phyloP scores from a whole-genome alignment of 768 basidiomycete genomes.

The Naganishia friedmannii region DNA sequence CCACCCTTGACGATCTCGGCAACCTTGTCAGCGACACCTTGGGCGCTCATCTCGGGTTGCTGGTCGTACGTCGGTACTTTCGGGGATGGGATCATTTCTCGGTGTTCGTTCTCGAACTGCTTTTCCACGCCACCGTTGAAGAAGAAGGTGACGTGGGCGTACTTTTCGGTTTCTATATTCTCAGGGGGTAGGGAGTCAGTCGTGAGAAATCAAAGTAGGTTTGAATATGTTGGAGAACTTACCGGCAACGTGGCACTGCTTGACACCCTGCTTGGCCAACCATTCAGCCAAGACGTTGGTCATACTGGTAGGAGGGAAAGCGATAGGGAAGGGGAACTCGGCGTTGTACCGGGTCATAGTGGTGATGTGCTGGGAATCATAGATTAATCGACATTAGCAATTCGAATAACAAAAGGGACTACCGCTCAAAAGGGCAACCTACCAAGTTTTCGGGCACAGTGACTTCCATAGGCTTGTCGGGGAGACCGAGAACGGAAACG shows the following conservation, averaged over 20 bases:
- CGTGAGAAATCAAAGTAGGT: no score
- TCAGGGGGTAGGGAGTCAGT: no score
- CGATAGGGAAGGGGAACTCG: constrained; percentile 82
- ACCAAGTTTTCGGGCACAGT: constrained; percentile 70
- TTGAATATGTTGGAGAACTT: no score
- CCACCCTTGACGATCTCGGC: constrained; percentile 70
- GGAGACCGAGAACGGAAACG: constrained; percentile 70
- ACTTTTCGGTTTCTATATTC: constrained; percentile 97
- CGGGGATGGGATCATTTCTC: constrained; percentile 84
- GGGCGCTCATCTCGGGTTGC: constrained; percentile 83
- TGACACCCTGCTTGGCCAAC: constrained; percentile 72
- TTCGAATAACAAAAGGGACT: background rate
- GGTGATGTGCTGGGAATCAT: constrained; percentile 62
- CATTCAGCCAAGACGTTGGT: constrained; percentile 92
- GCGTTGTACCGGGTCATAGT: constrained; percentile 93
- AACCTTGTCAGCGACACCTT: constrained; percentile 86
- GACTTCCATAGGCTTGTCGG: constrained; percentile 80
- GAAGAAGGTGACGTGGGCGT: constrained; percentile 96
- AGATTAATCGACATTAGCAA: background rate
- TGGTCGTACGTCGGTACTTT: constrained; percentile 93
- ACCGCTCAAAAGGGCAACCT: background rate
- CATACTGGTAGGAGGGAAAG: constrained; percentile 93
- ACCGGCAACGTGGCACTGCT: constrained; percentile 87
- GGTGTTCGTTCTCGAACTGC: constrained; percentile 76
- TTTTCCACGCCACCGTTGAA: constrained; percentile 96